Conservation (phyloP, 139 green algal genomes). For the Auxenochlorella protothecoides region DNA sequence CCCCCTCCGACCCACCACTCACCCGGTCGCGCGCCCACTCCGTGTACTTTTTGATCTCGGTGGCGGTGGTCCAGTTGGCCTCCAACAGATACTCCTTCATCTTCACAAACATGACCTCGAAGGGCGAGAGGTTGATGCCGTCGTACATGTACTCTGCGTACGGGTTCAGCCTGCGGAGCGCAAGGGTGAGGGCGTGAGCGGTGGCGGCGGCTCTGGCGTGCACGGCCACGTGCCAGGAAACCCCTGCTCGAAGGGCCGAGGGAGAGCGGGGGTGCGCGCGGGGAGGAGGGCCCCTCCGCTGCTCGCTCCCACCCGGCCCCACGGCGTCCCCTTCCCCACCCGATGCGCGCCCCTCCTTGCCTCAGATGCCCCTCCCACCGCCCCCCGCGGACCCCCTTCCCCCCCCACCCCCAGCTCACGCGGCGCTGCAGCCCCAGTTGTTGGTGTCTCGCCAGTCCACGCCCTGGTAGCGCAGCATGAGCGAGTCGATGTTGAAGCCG, state of each 20-base stretch:
- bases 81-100: slow-evolving; percentile 42
- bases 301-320: neutral
- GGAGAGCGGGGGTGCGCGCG: neutral
- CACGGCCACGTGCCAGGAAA: neutral
- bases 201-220: no score
- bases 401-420: neutral
- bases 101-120: slow-evolving; percentile 38
- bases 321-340: no score
- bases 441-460: slow-evolving; percentile 19
- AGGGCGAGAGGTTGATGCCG: slow-evolving; percentile 16
- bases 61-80: slow-evolving; percentile 17
- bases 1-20: neutral
- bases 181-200: no score
- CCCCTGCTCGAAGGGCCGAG: neutral
- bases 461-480: slow-evolving; percentile 47
- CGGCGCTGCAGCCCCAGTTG: slow-evolving; percentile 17
- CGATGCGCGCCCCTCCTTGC: no score
- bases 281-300: neutral
- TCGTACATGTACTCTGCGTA: slow-evolving; percentile 19
- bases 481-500: slow-evolving; percentile 55
- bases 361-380: neutral
- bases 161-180: slow-evolving; percentile 7
- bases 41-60: slow-evolving; percentile 25
- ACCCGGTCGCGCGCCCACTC: slow-evolving; percentile 6
- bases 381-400: neutral